These are phyloP conservation scores for Panus rudis DNA, from an alignment of 768 basidiomycete species.

Conservation along the genomic window DNA sequence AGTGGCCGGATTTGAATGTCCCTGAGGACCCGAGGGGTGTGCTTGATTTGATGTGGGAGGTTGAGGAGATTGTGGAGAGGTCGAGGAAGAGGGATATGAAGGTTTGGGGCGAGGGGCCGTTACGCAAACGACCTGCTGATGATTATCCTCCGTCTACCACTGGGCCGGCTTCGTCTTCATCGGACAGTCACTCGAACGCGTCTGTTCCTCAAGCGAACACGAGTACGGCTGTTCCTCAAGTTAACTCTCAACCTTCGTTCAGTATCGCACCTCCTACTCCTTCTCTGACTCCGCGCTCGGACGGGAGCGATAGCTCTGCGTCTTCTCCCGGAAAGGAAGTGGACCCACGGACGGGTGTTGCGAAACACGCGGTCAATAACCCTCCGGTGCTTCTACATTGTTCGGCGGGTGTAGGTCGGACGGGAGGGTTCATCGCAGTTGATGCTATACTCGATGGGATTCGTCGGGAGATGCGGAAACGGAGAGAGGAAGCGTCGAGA, in stretches of 20 bases:
- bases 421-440: conserved; percentile 88
- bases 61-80: conserved; percentile 35
- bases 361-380: conserved; percentile 42
- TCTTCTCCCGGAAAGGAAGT: too few relatives aligned
- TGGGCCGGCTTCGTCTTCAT: background rate
- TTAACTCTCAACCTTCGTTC: too few relatives aligned
- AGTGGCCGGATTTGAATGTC: conserved; percentile 97
- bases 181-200: too few relatives aligned
- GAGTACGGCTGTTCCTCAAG: too few relatives aligned
- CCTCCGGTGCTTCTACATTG: conserved; percentile 78
- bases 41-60: conserved; percentile 64
- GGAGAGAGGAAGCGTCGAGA: conserved; percentile 20
- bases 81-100: conserved; percentile 15
- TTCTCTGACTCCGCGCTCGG: too few relatives aligned
- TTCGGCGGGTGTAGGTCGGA: conserved; percentile 92
- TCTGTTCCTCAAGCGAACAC: too few relatives aligned
- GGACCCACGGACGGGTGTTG: conserved; percentile 50
- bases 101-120: conserved; percentile 19
- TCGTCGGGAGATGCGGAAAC: conserved; percentile 45
- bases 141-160: too few relatives aligned
- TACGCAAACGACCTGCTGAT: too few relatives aligned
- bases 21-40: conserved; percentile 77
- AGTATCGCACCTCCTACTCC: too few relatives aligned
- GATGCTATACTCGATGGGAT: conserved; percentile 80
- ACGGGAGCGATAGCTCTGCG: conserved; percentile 9